phyloP scores from a whole-genome alignment of 176 grass and related monocot species.

The Zizania latifolia region DNA sequence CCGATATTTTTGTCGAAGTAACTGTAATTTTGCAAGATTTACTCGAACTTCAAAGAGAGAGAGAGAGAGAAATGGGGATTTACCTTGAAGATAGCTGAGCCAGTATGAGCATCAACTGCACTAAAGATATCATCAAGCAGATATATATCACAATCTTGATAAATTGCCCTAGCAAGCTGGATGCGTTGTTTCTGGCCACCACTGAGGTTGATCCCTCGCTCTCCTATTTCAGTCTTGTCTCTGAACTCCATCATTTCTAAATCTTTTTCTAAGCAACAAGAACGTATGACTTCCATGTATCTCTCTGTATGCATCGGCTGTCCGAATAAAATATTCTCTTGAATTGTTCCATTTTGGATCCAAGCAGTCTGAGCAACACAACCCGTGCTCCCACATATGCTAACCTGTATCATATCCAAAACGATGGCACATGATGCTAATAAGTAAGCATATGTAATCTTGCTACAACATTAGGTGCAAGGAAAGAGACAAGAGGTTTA shows the following conservation, averaged over 20 bases:
- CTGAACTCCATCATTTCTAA: constrained; percentile 79
- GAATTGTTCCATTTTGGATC: constrained; percentile 65
- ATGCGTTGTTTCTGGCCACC: constrained; percentile 75
- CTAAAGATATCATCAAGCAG: constrained; percentile 81
- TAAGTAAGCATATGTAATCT: neutral
- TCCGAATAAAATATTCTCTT: constrained; percentile 74
- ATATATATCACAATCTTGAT: constrained; percentile 72
- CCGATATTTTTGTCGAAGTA: no score
- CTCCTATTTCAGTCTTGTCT: constrained; percentile 76
- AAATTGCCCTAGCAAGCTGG: constrained; percentile 67
- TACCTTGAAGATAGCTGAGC: constrained; percentile 70
- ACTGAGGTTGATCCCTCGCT: constrained; percentile 70
- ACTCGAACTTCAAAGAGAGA: no score
- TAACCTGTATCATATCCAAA: constrained; percentile 40
- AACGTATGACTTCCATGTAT: constrained; percentile 38
- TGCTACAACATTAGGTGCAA: neutral
- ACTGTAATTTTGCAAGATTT: no score
- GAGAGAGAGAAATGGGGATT: neutral
- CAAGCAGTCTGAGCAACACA: constrained; percentile 63
- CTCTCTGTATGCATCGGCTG: constrained; percentile 38
- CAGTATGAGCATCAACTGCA: constrained; percentile 75
- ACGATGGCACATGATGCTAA: neutral
- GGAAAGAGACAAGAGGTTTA: neutral
- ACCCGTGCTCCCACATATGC: constrained; percentile 53
- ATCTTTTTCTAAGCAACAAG: constrained; percentile 64